Conservation (phyloP, 306 rosid species). For the Castanea sativa region DNA sequence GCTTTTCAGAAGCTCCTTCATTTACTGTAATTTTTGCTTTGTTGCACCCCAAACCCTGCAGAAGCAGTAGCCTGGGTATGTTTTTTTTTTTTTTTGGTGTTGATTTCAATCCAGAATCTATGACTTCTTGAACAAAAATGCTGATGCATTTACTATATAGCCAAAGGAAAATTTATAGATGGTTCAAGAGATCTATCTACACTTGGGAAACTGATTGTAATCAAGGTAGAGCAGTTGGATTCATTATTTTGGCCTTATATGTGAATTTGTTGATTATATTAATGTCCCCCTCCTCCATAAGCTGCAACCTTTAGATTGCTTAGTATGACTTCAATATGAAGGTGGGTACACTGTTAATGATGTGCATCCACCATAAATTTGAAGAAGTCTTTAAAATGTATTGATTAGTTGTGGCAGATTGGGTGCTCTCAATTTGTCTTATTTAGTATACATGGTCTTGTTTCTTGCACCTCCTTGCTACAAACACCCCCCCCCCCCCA, state of each 20-base stretch:
- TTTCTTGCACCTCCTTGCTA: neutral
- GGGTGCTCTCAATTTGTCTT: no score
- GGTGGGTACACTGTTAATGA: neutral
- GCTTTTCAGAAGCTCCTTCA: neutral
- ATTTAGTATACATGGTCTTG: neutral
- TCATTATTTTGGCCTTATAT: neutral
- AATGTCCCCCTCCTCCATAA: neutral
- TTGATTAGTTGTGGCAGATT: neutral
- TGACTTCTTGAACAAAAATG: neutral
- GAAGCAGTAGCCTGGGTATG: no score
- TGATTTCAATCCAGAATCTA: neutral
- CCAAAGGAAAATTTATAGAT: neutral
- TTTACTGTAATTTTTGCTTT: neutral
- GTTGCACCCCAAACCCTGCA: neutral
- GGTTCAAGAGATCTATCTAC: neutral
- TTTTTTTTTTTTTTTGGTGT: neutral
- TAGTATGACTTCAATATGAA: neutral
- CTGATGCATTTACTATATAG: neutral
- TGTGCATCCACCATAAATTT: neutral
- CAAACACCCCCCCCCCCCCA: no score
- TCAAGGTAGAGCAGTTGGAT: neutral
- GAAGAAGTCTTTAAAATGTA: neutral
- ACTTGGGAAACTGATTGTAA: neutral
- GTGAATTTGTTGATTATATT: no score
- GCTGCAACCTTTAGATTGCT: neutral